phyloP scores from a whole-genome alignment of 2,329 filamentous ascomycete species.

The Aspergillus tanneri region DNA sequence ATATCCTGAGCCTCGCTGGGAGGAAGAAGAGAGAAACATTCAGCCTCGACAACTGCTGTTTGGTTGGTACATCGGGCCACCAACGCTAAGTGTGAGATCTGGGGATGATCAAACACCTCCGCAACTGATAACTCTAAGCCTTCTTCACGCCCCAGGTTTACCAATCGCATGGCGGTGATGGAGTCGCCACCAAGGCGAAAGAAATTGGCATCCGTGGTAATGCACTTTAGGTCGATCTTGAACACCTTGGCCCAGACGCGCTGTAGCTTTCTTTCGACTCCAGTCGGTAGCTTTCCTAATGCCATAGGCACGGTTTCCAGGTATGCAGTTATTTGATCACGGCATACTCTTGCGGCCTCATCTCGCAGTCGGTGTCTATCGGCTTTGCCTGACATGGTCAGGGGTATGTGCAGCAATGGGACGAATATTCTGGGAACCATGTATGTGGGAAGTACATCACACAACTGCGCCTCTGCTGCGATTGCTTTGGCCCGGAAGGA shows the following conservation, averaged over 20 bases:
- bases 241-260: not conserved
- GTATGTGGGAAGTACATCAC: not conserved
- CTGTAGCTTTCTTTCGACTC: not conserved
- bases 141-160: conserved; percentile 15
- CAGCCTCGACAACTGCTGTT: not conserved
- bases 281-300: not conserved
- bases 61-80: no score
- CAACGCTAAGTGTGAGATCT: conserved; percentile 1
- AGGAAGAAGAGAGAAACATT: not conserved
- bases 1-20: not conserved
- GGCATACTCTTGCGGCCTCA: not conserved
- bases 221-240: not conserved
- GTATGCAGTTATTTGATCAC: not conserved
- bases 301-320: not conserved
- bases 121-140: conserved; percentile 20
- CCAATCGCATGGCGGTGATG: conserved; percentile 30
- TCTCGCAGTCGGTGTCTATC: not conserved
- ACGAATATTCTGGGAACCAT: not conserved
- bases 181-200: conserved; percentile 34
- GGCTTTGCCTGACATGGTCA: not conserved
- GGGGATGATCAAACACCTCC: not conserved
- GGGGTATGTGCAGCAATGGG: not conserved
- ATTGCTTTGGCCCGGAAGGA: not conserved
- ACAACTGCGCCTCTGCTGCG: not conserved
- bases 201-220: conserved; percentile 27